Evolutionary conservation across 140 eudicot genomes (phyloP), one percentile per base, ranked within the genome.

Genomic region (Cichorium intybus): DNA sequence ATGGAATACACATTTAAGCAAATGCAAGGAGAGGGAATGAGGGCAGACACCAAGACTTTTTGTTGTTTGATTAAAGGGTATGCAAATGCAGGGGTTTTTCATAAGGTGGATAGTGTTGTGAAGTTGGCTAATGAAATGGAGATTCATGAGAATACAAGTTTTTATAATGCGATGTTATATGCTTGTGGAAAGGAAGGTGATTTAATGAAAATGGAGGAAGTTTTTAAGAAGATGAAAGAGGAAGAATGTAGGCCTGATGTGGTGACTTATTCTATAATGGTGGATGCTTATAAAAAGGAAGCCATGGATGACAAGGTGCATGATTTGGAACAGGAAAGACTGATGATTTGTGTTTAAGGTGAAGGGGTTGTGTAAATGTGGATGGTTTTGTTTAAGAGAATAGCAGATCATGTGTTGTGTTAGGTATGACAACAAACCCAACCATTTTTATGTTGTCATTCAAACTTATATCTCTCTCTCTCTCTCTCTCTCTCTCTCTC

Each of bases 71-170:
- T 43, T 43, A 43, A 7, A 43, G 49, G 49, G 49, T 43, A 43
- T 43, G 49, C 49, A 3, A 43, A 43, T 43, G 49, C 18, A 15
- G 49, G 49, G 6, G 49, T 43, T 4, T 43, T 43, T 43, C 49
- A 43, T 43, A 43, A 43, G 7, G 20, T 43, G 49, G 49, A 7
- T 3, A 43, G 49, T 43, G 49, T 43, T 43, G 18, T 43, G 49
- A 3, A 43, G 1, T 43, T 43, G 3, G 49, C 49, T 14, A 43
- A 4, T 43, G 49, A 43, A 43, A 43, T 43, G 49, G 49, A 15
- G 49, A 43, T 43, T 43, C 49, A 43, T 43, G 49, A 43, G 49
- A 43, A 43, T 43, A 43, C 49, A 43, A 43, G 49, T 43, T 43
- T 43, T 43, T 43, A 43, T 43, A 43, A 43, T 43, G 49, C 49